Base-by-base conservation (phyloP, 2,329 filamentous ascomycete genomes). In the Gaeumannomyces tritici region DNA sequence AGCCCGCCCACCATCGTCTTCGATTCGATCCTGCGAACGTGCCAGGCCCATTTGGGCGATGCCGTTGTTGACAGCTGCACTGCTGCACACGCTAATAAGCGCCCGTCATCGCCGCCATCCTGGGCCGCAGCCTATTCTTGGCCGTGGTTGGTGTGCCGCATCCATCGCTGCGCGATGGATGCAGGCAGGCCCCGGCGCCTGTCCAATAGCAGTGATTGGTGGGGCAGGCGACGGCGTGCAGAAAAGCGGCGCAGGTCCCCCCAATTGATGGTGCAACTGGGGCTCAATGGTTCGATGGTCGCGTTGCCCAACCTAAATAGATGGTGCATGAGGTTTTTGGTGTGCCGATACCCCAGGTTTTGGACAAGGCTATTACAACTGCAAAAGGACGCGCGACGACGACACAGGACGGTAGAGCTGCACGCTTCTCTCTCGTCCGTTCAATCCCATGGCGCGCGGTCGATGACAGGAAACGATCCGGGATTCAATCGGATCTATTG, bases 61-160 rank as follows among this genome's bases (percentile, higher is more conserved):
- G 21, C n/a, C 35, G 11, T 51, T n/a, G 42, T 18, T 51, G 42
- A 51, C 21, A 8, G 18, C 42, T 51, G 35, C 35, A 42, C 35
- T 63, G 33, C 54, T 27, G 58, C 24, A 26, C 13, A 51, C 59
- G 28, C 27, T 47, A 33, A 57, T 67, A 67, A 66, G 66, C 66
- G 66, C 66, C 66, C 63, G 59, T 57, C 60, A 60, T 57, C 18
- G 57, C 59, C 63, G 61, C 61, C 13, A 9, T 55, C 57, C 59
- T 55, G 7, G 33, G 35, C 33, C 24, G 15, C 57, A 11, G 29
- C 60, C 66, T 64, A 65, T 65, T 65, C 65, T 65, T 65, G 64
- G 65, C 57, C 15, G 57, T 56, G 42, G 42, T 51, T 51, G 21
- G 42, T 51, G 42, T 21, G 42, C 42, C 55, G 55, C 55, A 28